Base-by-base conservation (phyloP, 495 filamentous ascomycete species). In the Cercophora scortea region DNA sequence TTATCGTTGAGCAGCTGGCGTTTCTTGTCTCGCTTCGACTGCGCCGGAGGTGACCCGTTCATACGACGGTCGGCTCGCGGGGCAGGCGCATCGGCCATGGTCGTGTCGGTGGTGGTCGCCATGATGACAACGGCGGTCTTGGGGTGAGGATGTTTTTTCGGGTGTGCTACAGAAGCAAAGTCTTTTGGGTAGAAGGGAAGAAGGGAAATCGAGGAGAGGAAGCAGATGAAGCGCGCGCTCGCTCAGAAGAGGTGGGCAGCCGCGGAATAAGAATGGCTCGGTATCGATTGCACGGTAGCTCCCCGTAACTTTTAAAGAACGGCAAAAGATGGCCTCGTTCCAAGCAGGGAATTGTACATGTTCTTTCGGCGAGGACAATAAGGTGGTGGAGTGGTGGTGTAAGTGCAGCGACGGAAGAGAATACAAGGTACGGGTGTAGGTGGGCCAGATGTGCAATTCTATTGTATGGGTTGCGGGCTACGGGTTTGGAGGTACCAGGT, bases 1-100 rank as follows among this genome's bases (percentile, higher is more conserved):
- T 85, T 83, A 38, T 95, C 91, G 32, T 80, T 76, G 48, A 97
- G 78, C 47, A 80, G 77, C 52, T 85, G 86, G 49, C 91, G 85
- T 53, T 88, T 82, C 64, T 95, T 93, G 73, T 97, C 91, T 60
- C 89, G 81, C 75, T 98, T 98, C 4, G 90, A 89, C 54, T 66
- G 63, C 1, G 61, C 40, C 0, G 63, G 63, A 50, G 63, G 65
- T 8, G 65, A 66, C 54, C 52, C 53, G 52, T 64, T 64, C 41
- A 45, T 40, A 10, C 63, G 65, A 39, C 59, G 65, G 49, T 60
- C 65, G 8, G 53, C 51, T 15, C 56, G 64, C 2, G 49, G 53
- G 15, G 41, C 35, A 17, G 56, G 47, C 18, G 58, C 52, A 17
- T 63, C 68, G 32, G 53, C 58, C 53, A 67, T 60, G 50, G 52